These are phyloP conservation scores for Marasmius sp. DNA, from an alignment of 1,284 basidiomycete species.

Conservation along the genomic window DNA sequence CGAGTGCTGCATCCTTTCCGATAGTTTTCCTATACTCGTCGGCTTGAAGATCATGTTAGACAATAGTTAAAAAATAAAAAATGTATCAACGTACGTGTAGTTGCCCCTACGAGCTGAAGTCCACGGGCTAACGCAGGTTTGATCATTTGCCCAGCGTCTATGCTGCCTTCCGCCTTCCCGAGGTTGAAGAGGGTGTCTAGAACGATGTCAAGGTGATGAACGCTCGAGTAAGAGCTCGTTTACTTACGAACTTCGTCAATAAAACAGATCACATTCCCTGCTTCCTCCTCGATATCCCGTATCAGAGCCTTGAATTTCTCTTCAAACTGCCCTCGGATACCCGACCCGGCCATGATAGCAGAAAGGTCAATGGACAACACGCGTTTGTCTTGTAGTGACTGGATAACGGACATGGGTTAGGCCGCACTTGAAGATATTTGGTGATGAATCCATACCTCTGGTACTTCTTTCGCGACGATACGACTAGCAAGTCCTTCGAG, in stretches of 20 bases:
- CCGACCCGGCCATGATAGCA: constrained; percentile 83
- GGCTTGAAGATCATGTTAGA: constrained; percentile 35
- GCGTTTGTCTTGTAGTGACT: constrained; percentile 79
- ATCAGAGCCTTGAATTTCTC: constrained; percentile 89
- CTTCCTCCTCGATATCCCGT: constrained; percentile 84
- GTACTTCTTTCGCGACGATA: constrained; percentile 89
- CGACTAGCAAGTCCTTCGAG: constrained; percentile 88
- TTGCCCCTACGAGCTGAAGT: constrained; percentile 84
- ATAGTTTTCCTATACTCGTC: constrained; percentile 93
- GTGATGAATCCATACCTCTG: constrained; percentile 58
- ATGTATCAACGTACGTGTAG: constrained; percentile 60
- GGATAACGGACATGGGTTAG: constrained; percentile 24
- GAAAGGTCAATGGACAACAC: constrained; percentile 83
- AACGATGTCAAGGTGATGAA: background rate
- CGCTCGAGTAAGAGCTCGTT: background rate
- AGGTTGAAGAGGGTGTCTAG: constrained; percentile 80
- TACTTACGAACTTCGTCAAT: constrained; percentile 88
- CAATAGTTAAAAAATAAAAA: background rate
- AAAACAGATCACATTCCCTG: constrained; percentile 80
- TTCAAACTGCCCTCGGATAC: constrained; percentile 89
- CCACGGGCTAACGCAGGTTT: constrained; percentile 87
- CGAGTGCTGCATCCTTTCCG: constrained; percentile 89
- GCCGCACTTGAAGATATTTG: background rate
- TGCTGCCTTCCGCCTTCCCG: constrained; percentile 89
- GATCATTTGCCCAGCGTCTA: constrained; percentile 91